Evolutionary conservation across 176 grass and related monocot genomes (phyloP).

Genomic region (Hordeum marinum): DNA sequence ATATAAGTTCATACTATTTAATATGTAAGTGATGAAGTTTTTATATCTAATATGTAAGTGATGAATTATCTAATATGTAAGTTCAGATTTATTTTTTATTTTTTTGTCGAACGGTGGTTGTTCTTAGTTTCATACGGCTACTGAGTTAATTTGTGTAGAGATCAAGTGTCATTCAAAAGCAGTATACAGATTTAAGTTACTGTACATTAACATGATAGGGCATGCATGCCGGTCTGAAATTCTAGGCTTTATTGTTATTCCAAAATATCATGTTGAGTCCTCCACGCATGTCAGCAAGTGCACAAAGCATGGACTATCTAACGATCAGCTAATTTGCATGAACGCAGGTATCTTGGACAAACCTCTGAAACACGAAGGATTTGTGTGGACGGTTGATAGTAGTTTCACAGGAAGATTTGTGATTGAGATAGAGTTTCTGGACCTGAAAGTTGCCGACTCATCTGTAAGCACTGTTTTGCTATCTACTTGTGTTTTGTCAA

Average conservation of each 20-base stretch:
- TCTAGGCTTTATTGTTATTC: neutral
- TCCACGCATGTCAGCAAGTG: neutral
- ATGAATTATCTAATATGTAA: too few species aligned
- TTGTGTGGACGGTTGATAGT: constrained; percentile 84
- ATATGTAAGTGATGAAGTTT: neutral
- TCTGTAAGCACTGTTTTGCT: constrained; percentile 62
- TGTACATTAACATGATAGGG: neutral
- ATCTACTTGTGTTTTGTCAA: constrained; percentile 32
- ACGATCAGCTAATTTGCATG: neutral
- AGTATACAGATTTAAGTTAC: neutral
- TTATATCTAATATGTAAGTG: too few species aligned
- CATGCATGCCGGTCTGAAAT: neutral
- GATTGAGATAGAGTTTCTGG: constrained; percentile 92
- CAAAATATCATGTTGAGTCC: neutral
- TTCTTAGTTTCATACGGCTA: constrained; percentile 10
- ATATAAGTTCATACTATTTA: neutral
- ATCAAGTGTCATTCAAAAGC: neutral
- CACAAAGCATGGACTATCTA: neutral
- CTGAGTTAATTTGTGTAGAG: constrained; percentile 1
- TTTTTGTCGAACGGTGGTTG: neutral
- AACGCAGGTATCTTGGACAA: constrained; percentile 81
- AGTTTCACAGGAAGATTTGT: constrained; percentile 76
- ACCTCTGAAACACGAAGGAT: constrained; percentile 81
- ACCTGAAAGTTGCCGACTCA: constrained; percentile 67
- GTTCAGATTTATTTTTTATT: too few species aligned